Evolutionary conservation across 495 filamentous ascomycete genomes (phyloP), one percentile per base, ranked within the genome.

Genomic region (Hypoxylon lienhwacheense): DNA sequence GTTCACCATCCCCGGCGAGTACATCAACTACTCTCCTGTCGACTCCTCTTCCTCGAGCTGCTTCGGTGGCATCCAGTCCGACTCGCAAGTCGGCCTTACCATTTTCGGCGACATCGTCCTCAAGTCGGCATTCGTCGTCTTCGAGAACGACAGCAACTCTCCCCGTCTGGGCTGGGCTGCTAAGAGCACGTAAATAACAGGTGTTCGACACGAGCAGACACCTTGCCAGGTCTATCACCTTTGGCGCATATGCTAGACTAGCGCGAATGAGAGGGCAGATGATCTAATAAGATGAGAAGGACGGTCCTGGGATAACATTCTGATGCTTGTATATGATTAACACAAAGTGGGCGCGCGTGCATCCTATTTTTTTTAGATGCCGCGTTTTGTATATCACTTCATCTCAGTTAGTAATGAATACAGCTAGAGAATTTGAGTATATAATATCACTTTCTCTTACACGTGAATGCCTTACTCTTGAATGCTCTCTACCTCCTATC

Each of bases 21-120:
- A 74, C 54, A 70, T 86, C 59, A 85, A 81, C 68, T 82, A 81
- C 61, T 74, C 71, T 0, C 70, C 73, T 28, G 64, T 67, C 8
- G 55, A 53, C 26, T 41, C 37, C 29, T 33, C 34, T 3, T 73
- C 64, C n/a, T n/a, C n/a, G n/a, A n/a, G n/a, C 48, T 87, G 84
- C 71, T 82, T 75, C 59, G 84, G 84, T 44, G 80, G 80, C 37
- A 78, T 87, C 45, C 84, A 87, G 70, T 70, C 69, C 40, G 81
- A 85, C 66, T 71, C 72, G 29, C 79, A 79, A 41, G 75, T 87
- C 26, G 78, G 74, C 12, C 81, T 87, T 61, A 79, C 77, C 45
- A 88, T 91, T 68, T 80, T 86, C 34, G 86, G 87, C 48, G 87
- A 90, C 58, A 78, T 89, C 44, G 88, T 87, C 71, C 78, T 91